These are phyloP conservation scores for Pseudogymnoascus sp. DNA, from an alignment of 2,329 filamentous ascomycete genomes.

Conservation along the genomic window DNA sequence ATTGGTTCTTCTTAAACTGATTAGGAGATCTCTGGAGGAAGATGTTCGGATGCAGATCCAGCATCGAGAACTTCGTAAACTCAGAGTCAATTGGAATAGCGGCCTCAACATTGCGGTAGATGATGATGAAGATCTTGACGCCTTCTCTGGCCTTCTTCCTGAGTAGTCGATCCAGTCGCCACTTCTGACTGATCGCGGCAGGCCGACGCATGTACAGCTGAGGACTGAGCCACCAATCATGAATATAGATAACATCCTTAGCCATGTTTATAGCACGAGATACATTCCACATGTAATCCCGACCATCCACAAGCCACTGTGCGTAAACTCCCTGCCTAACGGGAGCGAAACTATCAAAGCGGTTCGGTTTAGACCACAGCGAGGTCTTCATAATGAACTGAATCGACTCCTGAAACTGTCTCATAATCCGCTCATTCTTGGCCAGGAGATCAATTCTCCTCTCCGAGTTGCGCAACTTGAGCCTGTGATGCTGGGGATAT, in stretches of 20 bases:
- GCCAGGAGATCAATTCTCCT: constrained; percentile 86
- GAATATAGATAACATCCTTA: constrained; percentile 95
- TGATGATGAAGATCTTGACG: constrained; percentile 94
- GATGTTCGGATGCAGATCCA: constrained; percentile 92
- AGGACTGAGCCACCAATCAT: constrained; percentile 98
- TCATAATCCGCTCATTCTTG: constrained; percentile 78
- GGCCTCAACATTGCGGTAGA: constrained; percentile 95
- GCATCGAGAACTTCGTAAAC: constrained; percentile 91
- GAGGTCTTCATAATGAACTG: constrained; percentile 76
- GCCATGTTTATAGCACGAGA: constrained; percentile 95
- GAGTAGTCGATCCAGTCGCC: constrained; percentile 88
- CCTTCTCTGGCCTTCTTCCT: constrained; percentile 89
- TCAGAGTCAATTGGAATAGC: constrained; percentile 97
- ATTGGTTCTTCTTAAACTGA: constrained; percentile 97
- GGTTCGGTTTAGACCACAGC: constrained; percentile 72
- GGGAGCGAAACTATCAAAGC: constrained; percentile 90
- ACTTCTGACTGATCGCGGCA: constrained; percentile 93
- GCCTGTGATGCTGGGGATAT: constrained; percentile 64
- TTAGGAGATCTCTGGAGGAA: constrained; percentile 95
- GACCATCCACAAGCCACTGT: constrained; percentile 92
- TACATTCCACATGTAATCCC: constrained; percentile 99
- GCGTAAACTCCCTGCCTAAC: constrained; percentile 80
- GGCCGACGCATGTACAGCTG: constrained; percentile 92
- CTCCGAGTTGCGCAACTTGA: constrained; percentile 86
- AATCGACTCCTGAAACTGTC: constrained; percentile 92